Base-by-base conservation (phyloP, 148 eudicot genomes). In the Cornus controversa region DNA sequence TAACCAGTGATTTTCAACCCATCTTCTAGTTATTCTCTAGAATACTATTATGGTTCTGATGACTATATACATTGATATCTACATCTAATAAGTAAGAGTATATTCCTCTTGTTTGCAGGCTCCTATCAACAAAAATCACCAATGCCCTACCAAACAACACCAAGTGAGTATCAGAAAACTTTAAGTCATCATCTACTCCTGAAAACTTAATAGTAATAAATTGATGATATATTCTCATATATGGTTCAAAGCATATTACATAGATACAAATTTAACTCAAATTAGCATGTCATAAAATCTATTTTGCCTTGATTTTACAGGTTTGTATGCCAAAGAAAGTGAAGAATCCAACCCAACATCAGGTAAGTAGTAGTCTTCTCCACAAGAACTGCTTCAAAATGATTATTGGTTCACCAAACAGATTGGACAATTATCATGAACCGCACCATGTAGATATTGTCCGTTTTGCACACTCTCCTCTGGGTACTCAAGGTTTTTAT, bases 111-210 rank as follows among this genome's bases (percentile, higher is more conserved):
- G 11, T 37, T 25, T 72, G 75, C 75, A 72, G 66, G 65, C 53
- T 72, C 69, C 29, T 66, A 54, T 31, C 40, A 58, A 8, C 74
- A 53, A 72, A 58, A 63, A 40, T 71, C 86, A 31, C 26, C 74
- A 45, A 54, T 40, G 45, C 45, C 84, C 25, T 27, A 26, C 5
- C 57, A 78, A 71, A 40, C 62, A 67, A 53, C 76, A 26, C 76
- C 84, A 73, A 72, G 82, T 80, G 77, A 85, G 82, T 75, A 4
- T 45, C 40, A 34, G 70, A 36, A 69, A 36, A 3, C n/a, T 37
- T 42, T 4, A 8, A 9, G 0, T n/a, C n/a, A 20, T 34, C n/a
- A 2, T 50, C 2, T 0, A 11, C 3, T 50, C 15, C 18, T 11
- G 57, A 50, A 50, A 0, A 50, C 57, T 11, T 15, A 37, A 37